Conservation (phyloP, 2,329 filamentous ascomycete species). For the Trichoderma pleuroti region DNA sequence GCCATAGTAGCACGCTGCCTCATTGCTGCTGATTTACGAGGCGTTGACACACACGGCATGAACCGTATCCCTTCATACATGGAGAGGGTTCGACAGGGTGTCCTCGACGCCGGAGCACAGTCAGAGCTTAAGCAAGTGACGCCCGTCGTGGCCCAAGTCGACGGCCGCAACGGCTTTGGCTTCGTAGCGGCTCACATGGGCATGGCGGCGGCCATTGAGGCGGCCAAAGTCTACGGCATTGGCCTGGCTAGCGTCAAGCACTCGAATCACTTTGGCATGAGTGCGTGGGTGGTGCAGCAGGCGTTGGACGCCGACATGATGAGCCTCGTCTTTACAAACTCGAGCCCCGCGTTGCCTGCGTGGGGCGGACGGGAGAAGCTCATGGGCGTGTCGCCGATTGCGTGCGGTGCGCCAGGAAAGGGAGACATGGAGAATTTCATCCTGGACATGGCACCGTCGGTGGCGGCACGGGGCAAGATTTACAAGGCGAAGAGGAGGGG, state of each 20-base stretch:
- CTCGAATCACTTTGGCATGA: conserved; percentile 83
- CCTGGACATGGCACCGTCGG: conserved; percentile 69
- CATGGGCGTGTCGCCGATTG: conserved; percentile 70
- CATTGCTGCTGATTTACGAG: conserved; percentile 70
- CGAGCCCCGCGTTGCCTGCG: conserved; percentile 66
- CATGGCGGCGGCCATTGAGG: conserved; percentile 65
- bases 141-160: conserved; percentile 66
- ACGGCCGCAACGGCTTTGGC: conserved; percentile 69
- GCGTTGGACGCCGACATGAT: conserved; percentile 70
- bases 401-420: conserved; percentile 68
- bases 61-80: conserved; percentile 78
- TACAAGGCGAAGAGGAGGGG: conserved; percentile 65
- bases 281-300: conserved; percentile 74
- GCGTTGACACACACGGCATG: conserved; percentile 74
- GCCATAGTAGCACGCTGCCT: conserved; percentile 63
- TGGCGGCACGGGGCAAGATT: conserved; percentile 69
- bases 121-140: conserved; percentile 61
- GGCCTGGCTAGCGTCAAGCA: conserved; percentile 73
- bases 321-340: conserved; percentile 68
- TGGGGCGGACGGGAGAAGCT: conserved; percentile 67
- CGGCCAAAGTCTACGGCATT: conserved; percentile 63
- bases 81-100: conserved; percentile 65
- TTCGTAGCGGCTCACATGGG: conserved; percentile 65
- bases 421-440: conserved; percentile 57
- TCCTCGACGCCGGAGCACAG: conserved; percentile 58